Evolutionary conservation across 441 rosid species (phyloP).

Genomic region (Erodium trifolium): DNA sequence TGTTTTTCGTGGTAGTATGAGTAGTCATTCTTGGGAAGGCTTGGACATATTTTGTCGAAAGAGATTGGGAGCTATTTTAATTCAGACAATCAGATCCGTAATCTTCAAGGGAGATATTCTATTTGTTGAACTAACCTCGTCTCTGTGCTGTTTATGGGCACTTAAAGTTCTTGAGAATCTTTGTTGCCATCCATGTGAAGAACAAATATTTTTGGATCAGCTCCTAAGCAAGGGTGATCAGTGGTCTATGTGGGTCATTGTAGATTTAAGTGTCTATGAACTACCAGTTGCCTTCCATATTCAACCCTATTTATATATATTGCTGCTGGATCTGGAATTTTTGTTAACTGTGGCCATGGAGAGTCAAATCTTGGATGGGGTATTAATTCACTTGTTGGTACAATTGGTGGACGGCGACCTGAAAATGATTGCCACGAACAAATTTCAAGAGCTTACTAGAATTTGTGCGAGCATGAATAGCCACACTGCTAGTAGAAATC

Average conservation of each 20-base stretch:
- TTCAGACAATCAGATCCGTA: conserved; percentile 45
- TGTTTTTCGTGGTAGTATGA: conserved; percentile 35
- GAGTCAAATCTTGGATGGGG: no score
- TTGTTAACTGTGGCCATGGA: no score
- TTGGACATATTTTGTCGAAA: conserved; percentile 35
- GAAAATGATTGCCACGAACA: no score
- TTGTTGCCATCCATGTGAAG: conserved; percentile 47
- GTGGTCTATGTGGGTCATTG: conserved; percentile 76
- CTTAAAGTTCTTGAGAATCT: conserved; percentile 51
- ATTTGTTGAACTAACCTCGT: conserved; percentile 32
- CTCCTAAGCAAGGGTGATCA: conserved; percentile 50
- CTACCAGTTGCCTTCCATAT: conserved; percentile 20
- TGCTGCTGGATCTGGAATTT: no score
- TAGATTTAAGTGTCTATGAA: conserved; percentile 29
- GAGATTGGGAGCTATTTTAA: conserved; percentile 43
- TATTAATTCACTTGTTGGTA: no score
- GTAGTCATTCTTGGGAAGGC: conserved; percentile 44
- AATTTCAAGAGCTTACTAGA: no score
- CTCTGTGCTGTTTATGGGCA: conserved; percentile 60
- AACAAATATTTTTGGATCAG: conserved; percentile 53
- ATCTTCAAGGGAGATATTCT: conserved; percentile 45
- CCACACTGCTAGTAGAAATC: no score
- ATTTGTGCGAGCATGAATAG: no score
- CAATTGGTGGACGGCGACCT: no score
- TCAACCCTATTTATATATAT: conserved; percentile 19